phyloP scores from a whole-genome alignment of 2,329 filamentous ascomycete species.

The Huntiella abstrusa region DNA sequence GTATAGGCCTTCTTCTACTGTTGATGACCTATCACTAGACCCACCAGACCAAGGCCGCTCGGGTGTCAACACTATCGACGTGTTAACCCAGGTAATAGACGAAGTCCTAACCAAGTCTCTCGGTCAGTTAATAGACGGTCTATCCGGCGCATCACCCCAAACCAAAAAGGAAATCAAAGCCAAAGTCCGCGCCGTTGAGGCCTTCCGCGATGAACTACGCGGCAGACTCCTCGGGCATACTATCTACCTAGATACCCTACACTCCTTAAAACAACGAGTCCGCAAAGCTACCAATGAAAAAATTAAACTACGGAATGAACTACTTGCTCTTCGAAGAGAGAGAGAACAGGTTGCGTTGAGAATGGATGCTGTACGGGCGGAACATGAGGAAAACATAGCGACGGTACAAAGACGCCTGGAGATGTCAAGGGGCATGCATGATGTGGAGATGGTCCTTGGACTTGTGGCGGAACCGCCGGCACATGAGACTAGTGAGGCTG shows the following conservation, averaged over 20 bases:
- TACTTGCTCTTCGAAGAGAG: slow-evolving; percentile 39
- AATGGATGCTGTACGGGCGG: slow-evolving; percentile 43
- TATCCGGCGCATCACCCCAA: slow-evolving; percentile 21
- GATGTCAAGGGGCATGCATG: slow-evolving; percentile 39
- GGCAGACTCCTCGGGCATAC: slow-evolving; percentile 39
- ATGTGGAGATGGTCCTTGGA: slow-evolving; percentile 39
- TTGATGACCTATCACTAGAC: slow-evolving; percentile 26
- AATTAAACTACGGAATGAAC: slow-evolving; percentile 36
- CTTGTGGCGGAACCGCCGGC: slow-evolving; percentile 30
- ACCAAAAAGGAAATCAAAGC: slow-evolving; percentile 32
- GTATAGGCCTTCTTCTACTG: slow-evolving; percentile 31
- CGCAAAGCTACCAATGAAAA: slow-evolving; percentile 38
- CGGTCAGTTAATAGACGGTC: slow-evolving; percentile 26
- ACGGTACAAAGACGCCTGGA: slow-evolving; percentile 25
- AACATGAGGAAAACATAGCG: slow-evolving; percentile 33
- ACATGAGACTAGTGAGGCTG: slow-evolving; percentile 18
- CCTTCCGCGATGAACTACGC: slow-evolving; percentile 38
- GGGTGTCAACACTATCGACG: slow-evolving; percentile 43
- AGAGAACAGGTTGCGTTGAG: slow-evolving; percentile 41
- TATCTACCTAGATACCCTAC: slow-evolving; percentile 39
- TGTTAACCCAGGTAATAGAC: slow-evolving; percentile 40
- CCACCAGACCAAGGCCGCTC: slow-evolving; percentile 34
- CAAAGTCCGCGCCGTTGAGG: slow-evolving; percentile 37
- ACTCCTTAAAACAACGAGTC: slow-evolving; percentile 38
- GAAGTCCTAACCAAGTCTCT: slow-evolving; percentile 37